Evolutionary conservation across 495 filamentous ascomycete species (phyloP), one percentile per base, ranked within the genome.

Genomic region (Xylaria acuta): DNA sequence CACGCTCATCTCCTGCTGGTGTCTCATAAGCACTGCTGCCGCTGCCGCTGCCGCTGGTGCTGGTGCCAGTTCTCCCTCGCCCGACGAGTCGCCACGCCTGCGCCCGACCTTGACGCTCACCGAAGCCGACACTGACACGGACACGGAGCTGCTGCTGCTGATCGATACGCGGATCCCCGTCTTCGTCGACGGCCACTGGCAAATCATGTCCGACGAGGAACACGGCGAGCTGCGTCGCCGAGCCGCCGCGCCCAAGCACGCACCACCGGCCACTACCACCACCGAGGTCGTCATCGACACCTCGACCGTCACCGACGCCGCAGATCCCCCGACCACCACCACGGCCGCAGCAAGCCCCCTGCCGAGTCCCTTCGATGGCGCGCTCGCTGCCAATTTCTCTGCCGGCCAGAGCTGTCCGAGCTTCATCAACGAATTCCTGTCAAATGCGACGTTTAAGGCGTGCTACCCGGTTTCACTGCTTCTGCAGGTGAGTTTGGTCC

Each of bases 401-500:
- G 76, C 63, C 51, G 76, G 77, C 25, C 73, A 80, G 66, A 78
- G 70, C 36, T 97, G 94, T 78, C 85, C 88, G 12, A 74, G 77
- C 7, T 97, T 95, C 83, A 91, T 95, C 83, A 84, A 86, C 20
- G 75, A 79, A 1, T 92, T 95, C 80, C 85, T 94, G 59, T 76
- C 77, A 36, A 88, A 93, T 73, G 72, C 81, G 22, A 88, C 87
- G 22, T 93, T 94, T 74, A 85, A 86, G 70, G 74, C 86, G 20
- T 97, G 94, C 77, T 87, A 92, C 67, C 92, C 94, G 0, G 80
- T 96, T 32, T 94, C 92, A 8, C 79, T 94, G 51, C 88, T 95
- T 25, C 85, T 96, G 7, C 87, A 89, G 79, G 90, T 88, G 76
- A 73, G 58, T 77, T 40, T 53, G 36, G 27, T 25, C 25, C 25